Evolutionary conservation across 148 eudicot genomes (phyloP).

Genomic region (Chenopodium formosanum): DNA sequence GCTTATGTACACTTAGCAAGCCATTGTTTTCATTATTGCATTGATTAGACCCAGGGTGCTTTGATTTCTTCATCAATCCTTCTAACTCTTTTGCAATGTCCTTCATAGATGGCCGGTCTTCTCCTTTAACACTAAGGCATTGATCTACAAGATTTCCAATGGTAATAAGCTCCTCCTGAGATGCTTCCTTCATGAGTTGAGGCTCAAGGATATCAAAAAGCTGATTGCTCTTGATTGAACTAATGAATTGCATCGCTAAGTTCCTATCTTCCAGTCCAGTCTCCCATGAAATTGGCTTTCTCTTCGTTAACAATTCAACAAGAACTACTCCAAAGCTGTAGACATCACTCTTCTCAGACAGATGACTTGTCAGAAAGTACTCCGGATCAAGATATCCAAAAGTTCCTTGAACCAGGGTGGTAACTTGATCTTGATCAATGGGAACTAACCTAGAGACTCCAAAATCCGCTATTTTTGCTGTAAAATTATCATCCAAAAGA

Average conservation of each 20-base stretch:
- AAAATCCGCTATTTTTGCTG: slow-evolving; percentile 27
- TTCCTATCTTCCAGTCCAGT: slow-evolving; percentile 8
- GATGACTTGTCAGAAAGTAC: slow-evolving; percentile 23
- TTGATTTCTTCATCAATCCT: not conserved
- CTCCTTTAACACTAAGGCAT: slow-evolving; percentile 30
- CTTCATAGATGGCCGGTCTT: slow-evolving; percentile 30
- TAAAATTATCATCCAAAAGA: slow-evolving; percentile 26
- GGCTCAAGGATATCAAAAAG: slow-evolving; percentile 27
- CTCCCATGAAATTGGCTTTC: slow-evolving; percentile 9
- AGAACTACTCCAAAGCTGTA: slow-evolving; percentile 28
- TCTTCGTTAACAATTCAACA: slow-evolving; percentile 17
- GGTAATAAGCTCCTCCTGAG: slow-evolving; percentile 17
- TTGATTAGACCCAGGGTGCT: not conserved
- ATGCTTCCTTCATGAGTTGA: slow-evolving; percentile 19
- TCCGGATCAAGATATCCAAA: slow-evolving; percentile 32
- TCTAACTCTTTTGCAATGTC: slow-evolving; percentile 24
- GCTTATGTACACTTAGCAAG: not conserved
- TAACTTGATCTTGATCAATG: slow-evolving; percentile 25
- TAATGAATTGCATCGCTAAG: slow-evolving; percentile 22
- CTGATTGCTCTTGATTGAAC: slow-evolving; percentile 2
- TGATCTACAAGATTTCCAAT: slow-evolving; percentile 18
- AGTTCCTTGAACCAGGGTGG: slow-evolving; percentile 28
- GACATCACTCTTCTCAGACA: slow-evolving; percentile 27
- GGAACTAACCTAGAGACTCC: slow-evolving; percentile 24
- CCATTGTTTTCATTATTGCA: not conserved